A percentile compares a stretch with the other conserved stretches of the same genome.
These are phyloP conservation scores for Paramarasmius palmivorus DNA, from an alignment of 1,284 basidiomycete genomes.

Conservation along the genomic window DNA sequence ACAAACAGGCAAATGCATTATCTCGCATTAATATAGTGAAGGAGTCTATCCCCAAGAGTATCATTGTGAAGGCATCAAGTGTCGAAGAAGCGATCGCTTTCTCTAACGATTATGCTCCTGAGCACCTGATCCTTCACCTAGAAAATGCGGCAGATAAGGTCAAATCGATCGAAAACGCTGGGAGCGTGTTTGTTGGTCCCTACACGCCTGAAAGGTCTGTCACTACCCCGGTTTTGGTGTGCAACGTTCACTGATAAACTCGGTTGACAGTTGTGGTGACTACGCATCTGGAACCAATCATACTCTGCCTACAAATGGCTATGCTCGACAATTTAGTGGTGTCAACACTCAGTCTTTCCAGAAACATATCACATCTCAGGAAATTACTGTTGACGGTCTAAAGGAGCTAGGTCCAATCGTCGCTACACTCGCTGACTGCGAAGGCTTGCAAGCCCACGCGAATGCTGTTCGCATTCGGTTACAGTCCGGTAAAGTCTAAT, in stretches of 20 bases:
- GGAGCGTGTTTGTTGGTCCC: slow-evolving; percentile 94
- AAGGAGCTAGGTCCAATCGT: slow-evolving; percentile 86
- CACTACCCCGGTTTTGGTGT: slow-evolving; percentile 6
- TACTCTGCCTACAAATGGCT: slow-evolving; percentile 93
- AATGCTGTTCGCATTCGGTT: slow-evolving; percentile 81
- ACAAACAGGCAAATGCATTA: slow-evolving; percentile 84
- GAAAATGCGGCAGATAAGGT: slow-evolving; percentile 71
- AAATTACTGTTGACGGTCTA: slow-evolving; percentile 83
- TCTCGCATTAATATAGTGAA: slow-evolving; percentile 90
- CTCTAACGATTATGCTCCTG: slow-evolving; percentile 97
- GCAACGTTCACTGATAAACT: slow-evolving; percentile 8
- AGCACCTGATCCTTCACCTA: slow-evolving; percentile 92
- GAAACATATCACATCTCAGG: slow-evolving; percentile 98
- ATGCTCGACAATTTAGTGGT: slow-evolving; percentile 96
- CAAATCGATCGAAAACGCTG: slow-evolving; percentile 81
- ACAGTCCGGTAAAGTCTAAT: slow-evolving; percentile 16
- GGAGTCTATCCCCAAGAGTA: slow-evolving; percentile 88
- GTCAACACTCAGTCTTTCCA: slow-evolving; percentile 98
- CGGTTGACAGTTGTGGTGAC: slow-evolving; percentile 80
- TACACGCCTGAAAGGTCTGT: slow-evolving; percentile 91
- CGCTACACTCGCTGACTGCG: slow-evolving; percentile 89
- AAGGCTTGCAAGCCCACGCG: slow-evolving; percentile 94
- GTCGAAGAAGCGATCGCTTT: slow-evolving; percentile 83
- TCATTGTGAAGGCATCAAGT: slow-evolving; percentile 78
- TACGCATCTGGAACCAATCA: slow-evolving; percentile 99